Conservation (phyloP, 371 early-diverging fungal genomes). For the Choanephora cucurbitarum region DNA sequence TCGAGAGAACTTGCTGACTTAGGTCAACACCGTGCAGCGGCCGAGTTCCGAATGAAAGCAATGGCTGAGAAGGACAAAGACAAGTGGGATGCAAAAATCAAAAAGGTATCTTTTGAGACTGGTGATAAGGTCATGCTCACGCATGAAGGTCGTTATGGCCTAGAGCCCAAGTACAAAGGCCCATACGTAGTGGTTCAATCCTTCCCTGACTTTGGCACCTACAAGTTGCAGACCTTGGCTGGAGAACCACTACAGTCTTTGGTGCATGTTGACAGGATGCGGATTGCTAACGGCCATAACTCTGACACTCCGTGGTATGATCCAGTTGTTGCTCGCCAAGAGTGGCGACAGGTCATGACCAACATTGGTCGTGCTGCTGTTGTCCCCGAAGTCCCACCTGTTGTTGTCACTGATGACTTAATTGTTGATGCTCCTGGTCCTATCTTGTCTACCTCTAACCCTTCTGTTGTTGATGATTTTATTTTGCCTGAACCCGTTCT, state of each 20-base stretch:
- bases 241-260: constrained; percentile 10
- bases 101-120: constrained; percentile 2
- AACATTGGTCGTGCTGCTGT: not conserved
- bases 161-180: constrained; percentile 14
- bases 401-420: not conserved
- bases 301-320: constrained; percentile 8
- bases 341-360: not conserved
- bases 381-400: not conserved
- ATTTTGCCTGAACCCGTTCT: too few species aligned
- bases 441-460: too few species aligned
- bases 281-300: constrained; percentile 1
- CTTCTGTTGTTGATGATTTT: too few species aligned
- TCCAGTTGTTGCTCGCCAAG: constrained; percentile 2
- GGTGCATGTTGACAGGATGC: constrained; percentile 13
- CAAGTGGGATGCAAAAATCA: constrained; percentile 20
- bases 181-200: constrained; percentile 6
- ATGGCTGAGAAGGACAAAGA: constrained; percentile 21
- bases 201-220: constrained; percentile 6
- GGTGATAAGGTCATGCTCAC: constrained; percentile 12
- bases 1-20: constrained; percentile 5
- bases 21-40: constrained; percentile 15
- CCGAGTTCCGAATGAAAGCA: constrained; percentile 8
- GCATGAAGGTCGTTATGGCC: constrained; percentile 7
- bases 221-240: constrained; percentile 8
- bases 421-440: too few species aligned